These are phyloP conservation scores for Theobroma cacao DNA, from an alignment of 345 rosid species.

Conservation along the genomic window DNA sequence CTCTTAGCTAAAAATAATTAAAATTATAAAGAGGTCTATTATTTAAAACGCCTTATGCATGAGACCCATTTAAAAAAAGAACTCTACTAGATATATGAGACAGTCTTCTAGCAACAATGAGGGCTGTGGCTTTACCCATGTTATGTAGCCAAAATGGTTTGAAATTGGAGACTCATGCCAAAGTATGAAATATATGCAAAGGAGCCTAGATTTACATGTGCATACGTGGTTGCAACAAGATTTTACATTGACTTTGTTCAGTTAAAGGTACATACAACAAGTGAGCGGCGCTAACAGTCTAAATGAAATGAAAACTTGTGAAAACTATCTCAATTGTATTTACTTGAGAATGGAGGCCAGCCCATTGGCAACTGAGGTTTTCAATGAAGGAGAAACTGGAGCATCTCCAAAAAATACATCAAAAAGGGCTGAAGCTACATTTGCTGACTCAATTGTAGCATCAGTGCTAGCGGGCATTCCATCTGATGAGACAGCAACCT, in stretches of 20 bases:
- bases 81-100: too few species aligned
- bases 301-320: not conserved
- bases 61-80: too few species aligned
- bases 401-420: conserved; percentile 75
- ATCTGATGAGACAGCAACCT: conserved; percentile 63
- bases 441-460: conserved; percentile 60
- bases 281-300: too few species aligned
- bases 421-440: conserved; percentile 58
- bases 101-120: not conserved
- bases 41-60: too few species aligned
- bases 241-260: not conserved
- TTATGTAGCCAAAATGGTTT: not conserved
- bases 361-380: conserved; percentile 57
- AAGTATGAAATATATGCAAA: not conserved
- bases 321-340: conserved; percentile 15
- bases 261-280: not conserved
- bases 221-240: not conserved
- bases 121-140: not conserved
- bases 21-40: too few species aligned
- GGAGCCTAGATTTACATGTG: not conserved
- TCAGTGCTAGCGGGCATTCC: conserved; percentile 51
- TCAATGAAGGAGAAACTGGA: conserved; percentile 81
- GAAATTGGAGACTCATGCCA: not conserved
- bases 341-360: conserved; percentile 44
- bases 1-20: too few species aligned